A percentile compares a stretch with the other conserved stretches of the same genome.
These are phyloP conservation scores for Euphorbia schlechtendalii DNA, from an alignment of 441 rosid genomes.

Conservation along the genomic window DNA sequence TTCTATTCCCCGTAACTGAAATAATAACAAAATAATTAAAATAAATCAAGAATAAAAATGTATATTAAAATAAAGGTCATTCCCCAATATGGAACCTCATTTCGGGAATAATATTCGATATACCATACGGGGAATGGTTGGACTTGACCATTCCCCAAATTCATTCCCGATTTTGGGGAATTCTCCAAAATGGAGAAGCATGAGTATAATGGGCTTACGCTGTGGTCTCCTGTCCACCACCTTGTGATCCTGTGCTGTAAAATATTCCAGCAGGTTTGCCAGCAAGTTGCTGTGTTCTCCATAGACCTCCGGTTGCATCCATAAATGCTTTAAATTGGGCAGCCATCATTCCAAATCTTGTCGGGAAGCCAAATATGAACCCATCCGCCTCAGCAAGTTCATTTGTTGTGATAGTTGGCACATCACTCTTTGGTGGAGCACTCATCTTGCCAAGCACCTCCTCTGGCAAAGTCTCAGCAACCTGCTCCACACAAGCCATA, in stretches of 20 bases:
- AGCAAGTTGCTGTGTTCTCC: constrained; percentile 87
- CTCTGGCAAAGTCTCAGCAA: constrained; percentile 76
- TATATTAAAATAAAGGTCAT: too few species aligned
- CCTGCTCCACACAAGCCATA: constrained; percentile 33
- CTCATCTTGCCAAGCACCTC: constrained; percentile 78
- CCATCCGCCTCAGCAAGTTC: constrained; percentile 87
- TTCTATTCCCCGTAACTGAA: too few species aligned
- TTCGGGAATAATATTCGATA: too few species aligned
- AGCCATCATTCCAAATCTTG: constrained; percentile 94
- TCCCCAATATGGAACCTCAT: too few species aligned
- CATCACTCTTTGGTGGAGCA: constrained; percentile 84
- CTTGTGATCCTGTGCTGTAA: constrained; percentile 95
- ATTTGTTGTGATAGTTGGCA: constrained; percentile 55
- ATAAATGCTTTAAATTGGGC: constrained; percentile 93
- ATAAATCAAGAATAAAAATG: too few species aligned
- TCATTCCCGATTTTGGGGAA: too few species aligned
- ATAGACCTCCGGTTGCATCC: constrained; percentile 84
- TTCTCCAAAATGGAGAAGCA: too few species aligned
- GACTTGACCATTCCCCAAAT: too few species aligned
- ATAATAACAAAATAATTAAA: too few species aligned
- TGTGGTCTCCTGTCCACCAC: constrained; percentile 98
- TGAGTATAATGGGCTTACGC: constrained; percentile 44
- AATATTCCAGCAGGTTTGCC: constrained; percentile 97
- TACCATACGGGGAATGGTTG: too few species aligned
- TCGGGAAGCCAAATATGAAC: constrained; percentile 83